A percentile compares a stretch with the other conserved stretches of the same genome.
Evolutionary conservation across 2,329 filamentous ascomycete genomes (phyloP).

Genomic region (Scleromitrula shiraiana): DNA sequence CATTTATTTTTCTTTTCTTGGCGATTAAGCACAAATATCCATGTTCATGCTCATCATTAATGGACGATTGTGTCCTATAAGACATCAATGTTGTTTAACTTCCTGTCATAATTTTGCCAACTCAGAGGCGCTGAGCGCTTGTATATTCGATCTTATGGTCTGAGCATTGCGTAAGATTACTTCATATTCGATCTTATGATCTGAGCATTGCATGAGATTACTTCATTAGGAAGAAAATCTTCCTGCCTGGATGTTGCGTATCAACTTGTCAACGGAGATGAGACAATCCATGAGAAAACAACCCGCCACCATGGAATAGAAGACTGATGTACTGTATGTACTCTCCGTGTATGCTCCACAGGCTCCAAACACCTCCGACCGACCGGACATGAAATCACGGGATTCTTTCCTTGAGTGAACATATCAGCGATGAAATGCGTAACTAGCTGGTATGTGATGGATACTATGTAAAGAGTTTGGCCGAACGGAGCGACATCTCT

Average conservation of each 20-base stretch:
- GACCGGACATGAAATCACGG: background rate
- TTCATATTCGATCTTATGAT: background rate
- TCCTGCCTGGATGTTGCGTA: background rate
- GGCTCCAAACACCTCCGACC: background rate
- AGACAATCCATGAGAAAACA: no score
- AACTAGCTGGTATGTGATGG: no score
- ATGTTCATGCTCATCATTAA: no score
- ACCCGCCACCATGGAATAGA: background rate
- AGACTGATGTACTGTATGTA: background rate
- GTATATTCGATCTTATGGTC: background rate
- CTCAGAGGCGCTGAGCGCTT: background rate
- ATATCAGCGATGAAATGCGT: background rate
- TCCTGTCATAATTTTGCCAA: background rate
- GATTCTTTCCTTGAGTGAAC: conserved; percentile 3
- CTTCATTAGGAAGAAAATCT: background rate
- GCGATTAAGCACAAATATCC: background rate
- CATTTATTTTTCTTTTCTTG: no score
- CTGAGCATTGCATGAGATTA: no score
- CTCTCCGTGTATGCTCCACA: background rate
- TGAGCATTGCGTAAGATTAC: no score
- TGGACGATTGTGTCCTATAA: no score
- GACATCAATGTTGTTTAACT: no score
- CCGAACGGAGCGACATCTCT: background rate
- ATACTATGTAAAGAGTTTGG: background rate
- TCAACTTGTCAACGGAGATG: background rate